These are phyloP conservation scores for Wickerhamomyces ciferrii DNA, from an alignment of 805 yeast genomes.

Conservation along the genomic window DNA sequence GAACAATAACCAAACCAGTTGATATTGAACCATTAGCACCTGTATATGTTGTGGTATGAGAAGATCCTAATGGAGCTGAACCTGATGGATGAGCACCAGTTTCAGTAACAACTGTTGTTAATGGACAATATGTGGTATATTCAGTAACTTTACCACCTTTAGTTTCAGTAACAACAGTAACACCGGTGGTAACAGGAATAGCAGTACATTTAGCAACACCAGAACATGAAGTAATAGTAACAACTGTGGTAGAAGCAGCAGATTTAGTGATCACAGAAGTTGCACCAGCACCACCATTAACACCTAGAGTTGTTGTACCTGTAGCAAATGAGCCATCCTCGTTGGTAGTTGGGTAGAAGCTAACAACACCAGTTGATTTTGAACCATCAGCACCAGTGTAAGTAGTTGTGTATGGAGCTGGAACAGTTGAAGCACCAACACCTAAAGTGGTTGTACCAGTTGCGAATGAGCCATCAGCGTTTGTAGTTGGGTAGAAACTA, in stretches of 20 bases:
- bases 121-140: no score
- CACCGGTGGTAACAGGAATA: no score
- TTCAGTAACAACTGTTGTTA: no score
- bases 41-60: slow-evolving; percentile 5
- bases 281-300: neutral
- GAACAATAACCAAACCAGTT: slow-evolving; percentile 2
- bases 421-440: slow-evolving; percentile 4
- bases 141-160: no score
- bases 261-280: no score
- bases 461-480: neutral
- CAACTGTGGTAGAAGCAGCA: no score
- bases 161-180: no score
- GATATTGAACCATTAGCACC: neutral
- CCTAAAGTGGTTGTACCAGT: slow-evolving; percentile 5
- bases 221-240: no score
- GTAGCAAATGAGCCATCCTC: neutral
- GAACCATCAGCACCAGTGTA: slow-evolving; percentile 16
- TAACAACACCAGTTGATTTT: slow-evolving; percentile 14
- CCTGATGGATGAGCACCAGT: no score
- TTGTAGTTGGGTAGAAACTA: slow-evolving; percentile 2
- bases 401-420: slow-evolving; percentile 17
- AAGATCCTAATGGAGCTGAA: neutral
- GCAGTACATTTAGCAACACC: no score
- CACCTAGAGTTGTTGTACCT: neutral
- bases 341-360: slow-evolving; percentile 1